phyloP scores from a whole-genome alignment of 2,329 filamentous ascomycete genomes.

The Myriosclerotinia duriaeana region DNA sequence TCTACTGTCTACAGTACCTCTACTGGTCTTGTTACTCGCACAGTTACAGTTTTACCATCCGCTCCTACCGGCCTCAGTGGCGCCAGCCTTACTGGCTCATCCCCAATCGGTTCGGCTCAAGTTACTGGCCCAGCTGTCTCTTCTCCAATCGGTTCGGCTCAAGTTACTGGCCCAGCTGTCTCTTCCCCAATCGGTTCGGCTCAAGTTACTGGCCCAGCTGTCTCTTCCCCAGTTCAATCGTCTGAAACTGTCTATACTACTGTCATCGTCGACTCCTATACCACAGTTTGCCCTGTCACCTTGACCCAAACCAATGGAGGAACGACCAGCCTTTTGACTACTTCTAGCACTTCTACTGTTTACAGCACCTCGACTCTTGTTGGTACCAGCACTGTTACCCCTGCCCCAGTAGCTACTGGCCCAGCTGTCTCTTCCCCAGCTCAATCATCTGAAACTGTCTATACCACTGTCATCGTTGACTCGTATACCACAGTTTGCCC shows the following conservation, averaged over 20 bases:
- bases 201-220: neutral
- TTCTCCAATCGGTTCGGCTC: neutral
- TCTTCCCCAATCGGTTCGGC: neutral
- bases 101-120: neutral
- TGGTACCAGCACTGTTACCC: neutral
- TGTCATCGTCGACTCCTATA: neutral
- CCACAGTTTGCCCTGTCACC: slow-evolving; percentile 3
- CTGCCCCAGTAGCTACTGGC: neutral
- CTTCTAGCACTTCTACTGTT: neutral
- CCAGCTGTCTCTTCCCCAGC: neutral
- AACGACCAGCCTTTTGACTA: neutral
- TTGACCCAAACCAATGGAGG: slow-evolving; percentile 2
- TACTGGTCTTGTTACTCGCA: neutral
- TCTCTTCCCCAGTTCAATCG: neutral
- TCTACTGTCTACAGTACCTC: slow-evolving; percentile 5
- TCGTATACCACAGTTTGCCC: slow-evolving; percentile 7
- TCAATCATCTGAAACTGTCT: neutral
- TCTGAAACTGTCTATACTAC: neutral
- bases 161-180: too few relatives aligned
- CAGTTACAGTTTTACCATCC: neutral
- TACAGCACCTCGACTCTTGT: neutral
- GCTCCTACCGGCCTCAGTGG: too few relatives aligned
- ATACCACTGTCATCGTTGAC: slow-evolving; percentile 1
- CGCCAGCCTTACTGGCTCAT: neutral
- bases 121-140: neutral